Evolutionary conservation across 768 basidiomycete genomes (phyloP).

Genomic region (Saitozyma sp.): DNA sequence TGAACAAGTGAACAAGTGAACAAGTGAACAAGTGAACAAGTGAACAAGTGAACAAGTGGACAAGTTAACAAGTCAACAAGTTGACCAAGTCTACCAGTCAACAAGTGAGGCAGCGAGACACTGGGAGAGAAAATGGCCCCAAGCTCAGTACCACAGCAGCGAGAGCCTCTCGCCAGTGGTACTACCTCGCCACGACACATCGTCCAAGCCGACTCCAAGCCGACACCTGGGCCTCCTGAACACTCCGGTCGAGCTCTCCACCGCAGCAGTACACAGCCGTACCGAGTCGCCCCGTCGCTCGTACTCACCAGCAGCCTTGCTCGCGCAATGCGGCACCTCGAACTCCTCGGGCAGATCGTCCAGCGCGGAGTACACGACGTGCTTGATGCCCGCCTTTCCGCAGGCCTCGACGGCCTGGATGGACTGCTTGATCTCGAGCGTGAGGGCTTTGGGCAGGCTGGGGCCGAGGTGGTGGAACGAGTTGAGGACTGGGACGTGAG

Average conservation of each 20-base stretch:
- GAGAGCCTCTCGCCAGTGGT: no score
- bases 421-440: conserved; percentile 10
- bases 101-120: no score
- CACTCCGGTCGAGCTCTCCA: no score
- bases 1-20: no score
- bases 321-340: conserved; percentile 16
- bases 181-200: not conserved
- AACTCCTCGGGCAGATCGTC: conserved; percentile 21
- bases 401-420: conserved; percentile 18
- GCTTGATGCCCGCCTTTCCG: conserved; percentile 23
- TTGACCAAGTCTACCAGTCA: no score
- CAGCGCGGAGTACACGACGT: conserved; percentile 30
- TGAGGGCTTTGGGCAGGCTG: conserved; percentile 10
- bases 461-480: conserved; percentile 14
- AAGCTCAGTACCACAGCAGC: no score
- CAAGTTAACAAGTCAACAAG: no score
- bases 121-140: no score
- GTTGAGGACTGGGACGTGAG: conserved; percentile 7
- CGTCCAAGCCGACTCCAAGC: not conserved
- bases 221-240: no score
- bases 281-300: not conserved
- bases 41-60: no score
- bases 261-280: no score
- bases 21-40: no score
- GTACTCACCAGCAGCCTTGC: conserved; percentile 26